Conservation (phyloP, 2,329 filamentous ascomycete genomes). For the Reticulascus tulasneorum region DNA sequence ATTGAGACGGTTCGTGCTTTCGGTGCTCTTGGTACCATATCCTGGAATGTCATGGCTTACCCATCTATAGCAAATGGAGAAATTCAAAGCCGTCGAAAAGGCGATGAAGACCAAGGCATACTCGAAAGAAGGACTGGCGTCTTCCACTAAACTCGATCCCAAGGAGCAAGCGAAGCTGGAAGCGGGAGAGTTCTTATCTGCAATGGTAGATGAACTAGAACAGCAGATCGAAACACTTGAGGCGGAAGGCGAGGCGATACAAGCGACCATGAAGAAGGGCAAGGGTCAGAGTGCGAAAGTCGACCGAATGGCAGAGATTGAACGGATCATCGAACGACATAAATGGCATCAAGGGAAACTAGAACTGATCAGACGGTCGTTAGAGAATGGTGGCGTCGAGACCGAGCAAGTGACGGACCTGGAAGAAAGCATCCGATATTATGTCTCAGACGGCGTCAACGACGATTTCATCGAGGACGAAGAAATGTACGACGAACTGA, state of each 20-base stretch:
- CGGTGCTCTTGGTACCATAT: too few species aligned
- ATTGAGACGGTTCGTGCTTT: constrained; percentile 82
- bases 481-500: constrained; percentile 89
- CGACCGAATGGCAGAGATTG: constrained; percentile 83
- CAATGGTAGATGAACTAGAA: constrained; percentile 87
- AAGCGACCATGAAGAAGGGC: constrained; percentile 89
- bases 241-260: constrained; percentile 81
- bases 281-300: constrained; percentile 82
- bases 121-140: constrained; percentile 93
- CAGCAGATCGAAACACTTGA: constrained; percentile 90
- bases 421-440: constrained; percentile 91
- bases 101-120: constrained; percentile 99
- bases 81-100: constrained; percentile 99
- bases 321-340: constrained; percentile 80
- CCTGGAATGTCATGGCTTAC: constrained; percentile 10
- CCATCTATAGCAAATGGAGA: constrained; percentile 83
- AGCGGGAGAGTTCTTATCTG: constrained; percentile 77
- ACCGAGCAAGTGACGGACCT: constrained; percentile 81
- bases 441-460: constrained; percentile 84
- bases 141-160: constrained; percentile 90
- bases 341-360: constrained; percentile 95
- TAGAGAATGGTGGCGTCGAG: constrained; percentile 92
- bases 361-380: constrained; percentile 80
- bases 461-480: constrained; percentile 93
- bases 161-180: constrained; percentile 95